Evolutionary conservation across 345 rosid genomes (phyloP), one percentile per base, ranked within the genome.

Genomic region (Gossypium ekmanianum): DNA sequence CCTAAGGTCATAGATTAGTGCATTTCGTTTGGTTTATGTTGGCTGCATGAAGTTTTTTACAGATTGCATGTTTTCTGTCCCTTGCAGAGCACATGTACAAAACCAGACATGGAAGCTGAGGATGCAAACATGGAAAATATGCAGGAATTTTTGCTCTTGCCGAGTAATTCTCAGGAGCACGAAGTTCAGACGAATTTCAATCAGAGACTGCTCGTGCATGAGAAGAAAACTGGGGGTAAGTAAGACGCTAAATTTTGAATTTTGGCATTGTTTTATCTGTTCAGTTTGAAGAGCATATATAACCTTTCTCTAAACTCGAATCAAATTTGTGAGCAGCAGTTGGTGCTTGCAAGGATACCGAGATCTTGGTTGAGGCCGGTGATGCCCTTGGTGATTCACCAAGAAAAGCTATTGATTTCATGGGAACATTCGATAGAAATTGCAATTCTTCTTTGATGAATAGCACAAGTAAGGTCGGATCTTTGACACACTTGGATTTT

Each of bases 71-170:
- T 79, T 76, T 84, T 64, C 45, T 79, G 80, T 84, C 65, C 81
- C 52, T 74, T 89, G 86, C 88, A 90, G 98, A 92, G 96, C 84
- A 88, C 97, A 72, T 92, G 92, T 79, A 86, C 96, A 27, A 90
- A 88, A 77, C 92, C 93, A 61, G 94, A 89, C 69, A 73, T 83
- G 82, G 91, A 88, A 82, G 88, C 85, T 26, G 93, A 90, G 77
- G 74, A 81, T 68, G 83, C 74, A 10, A 82, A 74, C 45, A 75
- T 83, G 75, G 88, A 87, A 71, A 86, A 81, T 62, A 51, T 71
- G 71, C 76, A 34, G 54, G 86, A 87, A 18, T 43, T 62, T 54
- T 43, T 79, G 7, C 74, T 11, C 68, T 79, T 80, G 24, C 66
- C 54, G 3, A 79, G 68, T 66, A 84, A 78, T 73, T 41, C 61